Base-by-base conservation (phyloP, 1,139 yeast species). In the Hansenula anomala region DNA sequence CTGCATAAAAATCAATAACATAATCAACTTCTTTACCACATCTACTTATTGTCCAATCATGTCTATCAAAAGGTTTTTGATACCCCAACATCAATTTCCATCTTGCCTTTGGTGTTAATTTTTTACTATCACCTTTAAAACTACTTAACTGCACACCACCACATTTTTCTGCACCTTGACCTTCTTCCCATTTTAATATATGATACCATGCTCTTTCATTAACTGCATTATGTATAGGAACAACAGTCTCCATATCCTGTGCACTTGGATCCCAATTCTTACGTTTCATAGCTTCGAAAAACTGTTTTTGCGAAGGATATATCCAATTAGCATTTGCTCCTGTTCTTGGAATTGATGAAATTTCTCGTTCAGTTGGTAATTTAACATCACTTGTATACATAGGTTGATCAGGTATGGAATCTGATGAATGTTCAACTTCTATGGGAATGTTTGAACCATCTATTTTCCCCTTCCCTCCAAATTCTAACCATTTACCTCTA, bases 291-390 rank as follows among this genome's bases (percentile, higher is more conserved):
- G 97, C 97, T 45, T 87, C 94, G 59, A 70, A 92, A 57, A 92
- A 92, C 66, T 90, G 97, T 59, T 87, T 87, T 59, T 92, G 95
- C 2, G 96, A 85, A 10, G 98, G 98, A 56, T 92, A 92, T 2
- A 92, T 74, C 98, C 98, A 92, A 64, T 89, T 84, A 1, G 69
- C 48, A 4, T 66, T 63, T 2, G 69, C 55, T 3, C 77, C 76
- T 0, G 95, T 83, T 38, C 96, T 69, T 28, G 97, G 97, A 37
- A 90, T 90, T 2, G 95, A 75, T 18, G 95, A 82, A 12, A 86
- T 65, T 51, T 81, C 92, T 47, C 97, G 67, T 2, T 83, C 89
- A 7, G 71, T 71, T 0, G 89, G 83, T 27, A 83, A 60, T 9
- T 59, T 52, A 0, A 69, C 66, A 33, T 61, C 51, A 4, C 66